Conservation (phyloP, 2,329 filamentous ascomycete genomes). For the Zymoseptoria crescenta region DNA sequence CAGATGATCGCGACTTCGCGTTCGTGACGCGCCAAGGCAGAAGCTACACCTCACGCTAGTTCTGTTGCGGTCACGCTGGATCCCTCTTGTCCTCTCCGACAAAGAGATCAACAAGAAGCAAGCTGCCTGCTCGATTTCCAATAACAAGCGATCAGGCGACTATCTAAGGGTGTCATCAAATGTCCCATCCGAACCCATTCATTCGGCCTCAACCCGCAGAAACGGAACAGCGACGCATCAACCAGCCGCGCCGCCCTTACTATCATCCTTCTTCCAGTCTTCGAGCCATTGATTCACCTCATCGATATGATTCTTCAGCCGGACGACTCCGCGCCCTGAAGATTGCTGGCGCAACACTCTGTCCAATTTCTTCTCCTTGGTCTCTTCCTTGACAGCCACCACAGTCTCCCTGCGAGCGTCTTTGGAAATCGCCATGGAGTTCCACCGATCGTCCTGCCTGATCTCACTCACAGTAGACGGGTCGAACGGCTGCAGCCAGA, state of each 20-base stretch:
- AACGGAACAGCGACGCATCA: neutral
- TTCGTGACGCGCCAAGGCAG: neutral
- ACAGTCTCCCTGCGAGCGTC: neutral
- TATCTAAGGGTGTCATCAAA: neutral
- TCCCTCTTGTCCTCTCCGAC: neutral
- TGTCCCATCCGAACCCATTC: neutral
- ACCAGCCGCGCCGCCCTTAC: no score
- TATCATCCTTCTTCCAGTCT: neutral
- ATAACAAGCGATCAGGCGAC: neutral
- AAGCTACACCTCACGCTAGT: neutral
- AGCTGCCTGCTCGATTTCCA: neutral
- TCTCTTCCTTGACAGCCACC: neutral
- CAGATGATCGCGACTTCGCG: neutral
- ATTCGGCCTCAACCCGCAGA: neutral
- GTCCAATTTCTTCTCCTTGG: neutral
- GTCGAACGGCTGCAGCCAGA: constrained; percentile 8
- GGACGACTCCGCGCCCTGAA: neutral
- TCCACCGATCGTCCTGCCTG: neutral
- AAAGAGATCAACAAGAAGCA: neutral
- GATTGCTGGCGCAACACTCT: neutral
- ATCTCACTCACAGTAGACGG: neutral
- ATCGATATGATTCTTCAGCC: neutral
- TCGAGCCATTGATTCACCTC: neutral
- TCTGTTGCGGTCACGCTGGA: neutral
- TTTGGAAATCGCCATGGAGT: neutral